Conservation (phyloP, 371 early-diverging fungal genomes). For the Mortierella sp. region DNA sequence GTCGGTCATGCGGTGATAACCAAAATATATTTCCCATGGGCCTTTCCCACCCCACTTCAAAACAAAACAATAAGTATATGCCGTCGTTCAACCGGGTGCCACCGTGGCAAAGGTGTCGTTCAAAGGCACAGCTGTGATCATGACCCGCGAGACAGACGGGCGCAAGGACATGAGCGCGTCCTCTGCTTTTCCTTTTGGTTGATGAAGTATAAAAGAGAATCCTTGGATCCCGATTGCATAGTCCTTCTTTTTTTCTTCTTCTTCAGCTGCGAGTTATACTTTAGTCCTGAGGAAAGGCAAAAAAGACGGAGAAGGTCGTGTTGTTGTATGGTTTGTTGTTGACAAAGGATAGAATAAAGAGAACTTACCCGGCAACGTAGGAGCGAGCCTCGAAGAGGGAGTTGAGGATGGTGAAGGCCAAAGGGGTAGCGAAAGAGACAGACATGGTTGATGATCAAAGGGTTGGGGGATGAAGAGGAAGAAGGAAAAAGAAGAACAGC, state of each 20-base stretch:
- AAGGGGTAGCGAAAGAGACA: slow-evolving; percentile 73
- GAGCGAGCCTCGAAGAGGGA: slow-evolving; percentile 85
- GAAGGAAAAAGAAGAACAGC: slow-evolving; percentile 19
- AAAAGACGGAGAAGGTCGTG: no score
- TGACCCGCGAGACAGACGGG: no score
- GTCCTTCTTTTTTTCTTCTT: background rate
- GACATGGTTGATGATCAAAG: slow-evolving; percentile 62
- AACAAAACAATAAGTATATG: background rate
- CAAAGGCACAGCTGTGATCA: background rate
- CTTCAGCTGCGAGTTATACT: background rate
- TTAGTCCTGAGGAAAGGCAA: background rate
- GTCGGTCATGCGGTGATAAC: background rate
- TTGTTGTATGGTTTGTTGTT: background rate
- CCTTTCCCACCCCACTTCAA: background rate
- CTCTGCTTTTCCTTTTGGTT: background rate
- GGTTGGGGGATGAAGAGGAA: slow-evolving; percentile 25
- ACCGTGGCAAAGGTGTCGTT: no score
- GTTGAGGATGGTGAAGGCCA: slow-evolving; percentile 76
- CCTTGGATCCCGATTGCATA: slow-evolving; percentile 3
- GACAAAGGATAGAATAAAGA: background rate
- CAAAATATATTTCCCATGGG: slow-evolving; percentile 1
- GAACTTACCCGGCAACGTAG: slow-evolving; percentile 81
- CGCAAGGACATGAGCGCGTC: background rate
- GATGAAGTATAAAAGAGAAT: no score
- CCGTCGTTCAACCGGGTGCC: no score